Evolutionary conservation across 805 yeast species (phyloP).

Genomic region (Phaffomyces thermotolerans): DNA sequence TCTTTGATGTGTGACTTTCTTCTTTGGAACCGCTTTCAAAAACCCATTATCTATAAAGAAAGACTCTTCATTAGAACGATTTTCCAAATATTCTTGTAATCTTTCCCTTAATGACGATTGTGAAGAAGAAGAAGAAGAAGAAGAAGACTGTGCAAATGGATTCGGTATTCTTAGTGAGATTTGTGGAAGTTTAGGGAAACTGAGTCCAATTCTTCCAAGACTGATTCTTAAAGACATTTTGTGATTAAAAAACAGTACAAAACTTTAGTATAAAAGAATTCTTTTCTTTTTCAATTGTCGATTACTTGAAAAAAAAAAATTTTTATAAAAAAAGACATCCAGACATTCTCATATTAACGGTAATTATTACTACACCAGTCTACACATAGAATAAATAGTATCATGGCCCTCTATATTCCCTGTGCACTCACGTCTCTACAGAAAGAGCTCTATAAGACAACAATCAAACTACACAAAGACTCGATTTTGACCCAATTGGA

Average conservation of each 20-base stretch:
- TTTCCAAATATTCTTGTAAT: slow-evolving; percentile 26
- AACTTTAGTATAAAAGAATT: too few relatives aligned
- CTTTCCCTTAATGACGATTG: slow-evolving; percentile 26
- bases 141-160: slow-evolving; percentile 8
- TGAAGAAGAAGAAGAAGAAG: neutral
- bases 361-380: too few relatives aligned
- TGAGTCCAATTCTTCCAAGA: slow-evolving; percentile 15
- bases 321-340: too few relatives aligned
- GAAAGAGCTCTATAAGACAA: slow-evolving; percentile 34
- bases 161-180: slow-evolving; percentile 21
- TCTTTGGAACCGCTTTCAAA: slow-evolving; percentile 86
- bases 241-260: too few relatives aligned
- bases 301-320: too few relatives aligned
- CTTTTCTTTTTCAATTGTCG: neutral
- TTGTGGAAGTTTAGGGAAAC: slow-evolving; percentile 21
- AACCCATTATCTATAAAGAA: slow-evolving; percentile 61
- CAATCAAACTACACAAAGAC: slow-evolving; percentile 35
- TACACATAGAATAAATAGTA: too few relatives aligned
- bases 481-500: slow-evolving; percentile 22
- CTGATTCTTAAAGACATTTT: slow-evolving; percentile 15
- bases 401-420: slow-evolving; percentile 28
- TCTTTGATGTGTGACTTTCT: slow-evolving; percentile 81
- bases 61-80: slow-evolving; percentile 24
- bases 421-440: slow-evolving; percentile 38
- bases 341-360: too few relatives aligned